Percentiles rank a stretch among this genome's conserved stretches.
These are phyloP conservation scores for Podospora appendiculata DNA, from an alignment of 495 filamentous ascomycete species.

Conservation along the genomic window DNA sequence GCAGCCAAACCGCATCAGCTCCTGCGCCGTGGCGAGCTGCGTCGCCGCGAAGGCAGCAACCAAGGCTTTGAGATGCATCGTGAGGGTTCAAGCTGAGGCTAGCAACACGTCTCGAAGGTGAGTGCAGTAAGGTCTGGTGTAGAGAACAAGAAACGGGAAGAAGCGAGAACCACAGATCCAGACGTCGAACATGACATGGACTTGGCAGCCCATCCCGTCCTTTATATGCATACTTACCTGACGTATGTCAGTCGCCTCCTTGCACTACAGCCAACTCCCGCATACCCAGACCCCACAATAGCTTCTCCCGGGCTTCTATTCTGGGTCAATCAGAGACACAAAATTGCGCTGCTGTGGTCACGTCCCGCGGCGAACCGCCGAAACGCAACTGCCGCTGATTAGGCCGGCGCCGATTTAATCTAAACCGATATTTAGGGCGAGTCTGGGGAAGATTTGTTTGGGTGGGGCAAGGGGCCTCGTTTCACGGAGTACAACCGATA, in stretches of 20 bases:
- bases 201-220: neutral
- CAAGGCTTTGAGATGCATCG: conserved; percentile 9
- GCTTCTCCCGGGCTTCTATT: neutral
- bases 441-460: neutral
- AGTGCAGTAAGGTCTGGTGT: neutral
- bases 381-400: neutral
- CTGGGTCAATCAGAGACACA: no score
- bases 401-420: neutral
- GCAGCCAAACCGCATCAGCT: conserved; percentile 42
- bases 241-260: no score
- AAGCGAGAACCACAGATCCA: neutral
- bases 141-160: neutral
- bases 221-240: neutral
- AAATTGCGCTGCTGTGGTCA: no score
- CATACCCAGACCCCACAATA: neutral
- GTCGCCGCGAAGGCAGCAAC: conserved; percentile 25
- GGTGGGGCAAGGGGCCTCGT: neutral
- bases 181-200: neutral
- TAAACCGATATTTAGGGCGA: neutral
- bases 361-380: neutral
- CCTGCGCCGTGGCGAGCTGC: conserved; percentile 19
- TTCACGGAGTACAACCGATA: no score
- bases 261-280: neutral
- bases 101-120: neutral
- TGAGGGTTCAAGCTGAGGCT: neutral